Evolutionary conservation across 768 basidiomycete species (phyloP), one percentile per base, ranked within the genome.

Genomic region (Porphyrellus cyaneotinctus): DNA sequence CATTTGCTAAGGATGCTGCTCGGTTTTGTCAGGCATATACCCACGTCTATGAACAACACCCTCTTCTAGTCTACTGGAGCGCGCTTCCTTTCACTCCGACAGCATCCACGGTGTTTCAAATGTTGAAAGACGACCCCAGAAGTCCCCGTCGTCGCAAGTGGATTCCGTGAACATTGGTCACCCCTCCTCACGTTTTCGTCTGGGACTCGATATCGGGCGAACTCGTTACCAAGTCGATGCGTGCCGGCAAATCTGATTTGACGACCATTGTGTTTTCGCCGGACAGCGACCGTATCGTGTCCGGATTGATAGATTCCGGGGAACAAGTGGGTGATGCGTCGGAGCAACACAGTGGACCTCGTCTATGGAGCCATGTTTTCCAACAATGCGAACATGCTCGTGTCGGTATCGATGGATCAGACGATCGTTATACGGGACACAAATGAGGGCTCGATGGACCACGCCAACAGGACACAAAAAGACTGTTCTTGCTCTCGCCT

Each of bases 61-160:
- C 67, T 6, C 67, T 70, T 22, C 54, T 69, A 20, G 69, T 69
- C 30, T 69, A 69, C 54, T 57, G 58, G 22, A 59, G 63, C 17
- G 68, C 68, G 17, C 64, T 69, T 20, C 69, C 68, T 3, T 69
- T 69, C 46, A 58, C 68, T 35, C 68, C 68, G 4, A 69, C 56
- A n/a, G 41, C 58, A 11, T 57, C 63, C 10, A 41, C 51, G 11
- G 39, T 71, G 28, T 69, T 64, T 41, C 59, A 57, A 35, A 54
- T 53, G 15, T 69, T 69, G 56, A 64, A 68, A 37, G 53, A 61
- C 2, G 65, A 67, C 20, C n/a, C 45, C 57, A 17, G 49, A 57
- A 10, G 5, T 61, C 11, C 67, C 68, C 18, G 6, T 57, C 41
- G 31, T 71, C 38, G 56, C 39, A 1, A 9, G 26, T 5, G 26